These are phyloP conservation scores for Triangularia setosa DNA, from an alignment of 2,329 filamentous ascomycete genomes.

Conservation along the genomic window DNA sequence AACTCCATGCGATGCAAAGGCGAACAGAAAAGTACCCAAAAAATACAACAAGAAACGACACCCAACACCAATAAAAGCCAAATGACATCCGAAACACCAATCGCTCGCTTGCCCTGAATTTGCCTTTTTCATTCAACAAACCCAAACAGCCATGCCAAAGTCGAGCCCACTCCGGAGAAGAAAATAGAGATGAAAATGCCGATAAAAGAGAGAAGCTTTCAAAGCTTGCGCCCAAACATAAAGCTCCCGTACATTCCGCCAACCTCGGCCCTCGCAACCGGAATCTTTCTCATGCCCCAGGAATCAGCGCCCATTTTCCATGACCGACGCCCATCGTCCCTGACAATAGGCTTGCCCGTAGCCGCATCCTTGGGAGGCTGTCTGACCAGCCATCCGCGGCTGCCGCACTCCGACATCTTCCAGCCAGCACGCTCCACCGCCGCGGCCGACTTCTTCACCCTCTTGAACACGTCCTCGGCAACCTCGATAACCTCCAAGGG, in stretches of 20 bases:
- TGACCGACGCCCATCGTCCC: slow-evolving; percentile 55
- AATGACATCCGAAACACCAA: neutral
- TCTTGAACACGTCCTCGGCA: slow-evolving; percentile 62
- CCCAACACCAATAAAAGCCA: neutral
- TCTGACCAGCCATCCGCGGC: slow-evolving; percentile 61
- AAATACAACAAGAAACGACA: neutral
- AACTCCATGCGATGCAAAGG: slow-evolving; percentile 6
- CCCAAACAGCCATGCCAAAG: slow-evolving; percentile 3
- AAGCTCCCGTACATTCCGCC: slow-evolving; percentile 85
- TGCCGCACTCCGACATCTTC: slow-evolving; percentile 66
- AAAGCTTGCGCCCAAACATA: slow-evolving; percentile 60
- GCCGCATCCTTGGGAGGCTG: slow-evolving; percentile 10
- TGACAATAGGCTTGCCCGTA: slow-evolving; percentile 29
- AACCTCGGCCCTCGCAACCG: slow-evolving; percentile 85
- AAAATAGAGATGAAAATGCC: neutral
- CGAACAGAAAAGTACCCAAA: neutral
- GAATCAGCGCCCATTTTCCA: slow-evolving; percentile 85
- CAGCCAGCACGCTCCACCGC: slow-evolving; percentile 63
- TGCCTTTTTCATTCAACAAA: neutral
- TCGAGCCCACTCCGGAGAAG: slow-evolving; percentile 3
- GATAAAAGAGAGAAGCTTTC: slow-evolving; percentile 8
- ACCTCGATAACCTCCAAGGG: slow-evolving; percentile 77
- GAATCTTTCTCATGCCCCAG: slow-evolving; percentile 88
- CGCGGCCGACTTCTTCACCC: slow-evolving; percentile 59
- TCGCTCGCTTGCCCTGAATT: slow-evolving; percentile 8